These are phyloP conservation scores for Auricularia sp. DNA, from an alignment of 768 basidiomycete species.

Conservation along the genomic window DNA sequence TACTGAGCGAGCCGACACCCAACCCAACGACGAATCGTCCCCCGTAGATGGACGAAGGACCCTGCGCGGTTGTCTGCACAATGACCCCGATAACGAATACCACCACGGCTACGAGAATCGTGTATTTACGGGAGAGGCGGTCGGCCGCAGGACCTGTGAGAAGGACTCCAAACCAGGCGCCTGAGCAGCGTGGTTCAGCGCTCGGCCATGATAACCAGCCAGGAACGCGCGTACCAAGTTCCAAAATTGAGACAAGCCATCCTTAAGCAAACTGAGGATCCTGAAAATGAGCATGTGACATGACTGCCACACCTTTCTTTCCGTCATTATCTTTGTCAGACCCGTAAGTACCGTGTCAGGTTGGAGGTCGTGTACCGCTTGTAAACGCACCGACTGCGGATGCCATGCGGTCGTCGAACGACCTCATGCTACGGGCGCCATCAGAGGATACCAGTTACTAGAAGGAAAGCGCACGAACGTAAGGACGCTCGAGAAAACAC, in stretches of 20 bases:
- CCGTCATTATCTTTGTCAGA: background rate
- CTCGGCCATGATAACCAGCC: background rate
- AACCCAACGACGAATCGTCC: constrained; percentile 71
- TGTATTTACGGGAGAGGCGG: constrained; percentile 63
- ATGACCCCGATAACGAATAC: constrained; percentile 66
- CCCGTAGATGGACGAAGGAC: constrained; percentile 56
- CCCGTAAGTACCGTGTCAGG: background rate
- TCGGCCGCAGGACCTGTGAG: constrained; percentile 66
- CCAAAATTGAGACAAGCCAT: constrained; percentile 66
- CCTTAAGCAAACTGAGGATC: constrained; percentile 31
- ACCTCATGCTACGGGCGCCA: constrained; percentile 12
- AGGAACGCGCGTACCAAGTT: constrained; percentile 33
- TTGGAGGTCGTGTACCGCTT: background rate
- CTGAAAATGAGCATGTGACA: too few relatives aligned
- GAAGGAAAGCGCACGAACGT: constrained; percentile 40
- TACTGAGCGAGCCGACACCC: constrained; percentile 71
- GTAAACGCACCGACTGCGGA: constrained; percentile 31
- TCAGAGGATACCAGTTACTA: background rate
- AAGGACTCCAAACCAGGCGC: constrained; percentile 67
- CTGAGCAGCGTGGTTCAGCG: constrained; percentile 3
- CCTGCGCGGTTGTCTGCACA: constrained; percentile 53
- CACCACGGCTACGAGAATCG: constrained; percentile 50
- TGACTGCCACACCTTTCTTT: background rate
- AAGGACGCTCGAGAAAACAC: constrained; percentile 70
- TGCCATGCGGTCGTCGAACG: constrained; percentile 34